Percentiles rank a stretch among this genome's conserved stretches.
Evolutionary conservation across 352 stramenopile genomes (phyloP).

Genomic region (Phytophthora idaei): DNA sequence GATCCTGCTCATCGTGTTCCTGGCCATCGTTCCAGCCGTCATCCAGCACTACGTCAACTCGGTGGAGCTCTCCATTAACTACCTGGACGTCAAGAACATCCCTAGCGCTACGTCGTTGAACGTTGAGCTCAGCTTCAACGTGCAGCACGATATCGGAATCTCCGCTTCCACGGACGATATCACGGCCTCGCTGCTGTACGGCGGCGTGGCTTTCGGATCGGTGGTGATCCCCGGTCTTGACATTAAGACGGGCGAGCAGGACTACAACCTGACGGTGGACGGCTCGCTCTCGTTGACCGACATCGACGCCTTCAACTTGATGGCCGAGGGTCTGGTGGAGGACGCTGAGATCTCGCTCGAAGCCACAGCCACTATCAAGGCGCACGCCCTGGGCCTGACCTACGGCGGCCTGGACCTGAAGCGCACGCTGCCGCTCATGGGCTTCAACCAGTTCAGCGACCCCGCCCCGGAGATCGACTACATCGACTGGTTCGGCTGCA

Average conservation of each 20-base stretch:
- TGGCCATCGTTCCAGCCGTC: constrained; percentile 57
- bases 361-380: constrained; percentile 43
- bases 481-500: constrained; percentile 58
- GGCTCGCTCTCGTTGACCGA: constrained; percentile 45
- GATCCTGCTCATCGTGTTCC: constrained; percentile 68
- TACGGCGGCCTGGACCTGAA: constrained; percentile 58
- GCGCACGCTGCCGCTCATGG: constrained; percentile 48
- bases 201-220: constrained; percentile 46
- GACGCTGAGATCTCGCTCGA: constrained; percentile 45
- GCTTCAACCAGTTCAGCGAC: constrained; percentile 63
- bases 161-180: constrained; percentile 57
- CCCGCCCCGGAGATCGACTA: constrained; percentile 54
- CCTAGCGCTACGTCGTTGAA: constrained; percentile 40
- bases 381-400: constrained; percentile 52
- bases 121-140: constrained; percentile 61
- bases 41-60: constrained; percentile 70
- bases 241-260: constrained; percentile 47
- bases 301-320: constrained; percentile 45
- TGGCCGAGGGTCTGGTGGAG: constrained; percentile 48
- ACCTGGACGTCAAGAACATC: constrained; percentile 64
- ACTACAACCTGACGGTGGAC: constrained; percentile 63
- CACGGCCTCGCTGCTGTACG: constrained; percentile 50
- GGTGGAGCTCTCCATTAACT: constrained; percentile 64
- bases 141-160: constrained; percentile 52
- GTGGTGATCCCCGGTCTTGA: constrained; percentile 59